phyloP scores from a whole-genome alignment of 2,329 filamentous ascomycete species.

The Fusarium tjaetaba region DNA sequence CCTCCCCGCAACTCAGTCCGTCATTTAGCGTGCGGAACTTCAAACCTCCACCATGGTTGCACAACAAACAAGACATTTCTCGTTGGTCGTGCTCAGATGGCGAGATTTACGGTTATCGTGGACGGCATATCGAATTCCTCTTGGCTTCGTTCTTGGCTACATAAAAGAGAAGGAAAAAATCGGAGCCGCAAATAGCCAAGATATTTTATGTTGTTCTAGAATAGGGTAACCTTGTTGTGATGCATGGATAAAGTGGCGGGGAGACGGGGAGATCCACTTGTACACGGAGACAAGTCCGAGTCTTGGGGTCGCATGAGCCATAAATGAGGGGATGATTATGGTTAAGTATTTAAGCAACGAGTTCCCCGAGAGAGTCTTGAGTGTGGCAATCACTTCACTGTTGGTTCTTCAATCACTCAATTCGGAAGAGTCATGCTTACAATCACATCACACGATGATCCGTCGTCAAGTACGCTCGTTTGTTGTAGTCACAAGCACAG shows the following conservation, averaged over 20 bases:
- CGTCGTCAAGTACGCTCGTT: not conserved
- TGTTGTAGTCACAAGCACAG: not conserved
- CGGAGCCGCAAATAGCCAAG: not conserved
- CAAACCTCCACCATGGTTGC: rapidly evolving
- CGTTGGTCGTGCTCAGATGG: not conserved
- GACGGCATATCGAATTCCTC: not conserved
- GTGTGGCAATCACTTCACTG: not conserved
- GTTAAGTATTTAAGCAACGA: not conserved
- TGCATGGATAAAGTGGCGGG: not conserved
- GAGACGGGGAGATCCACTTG: not conserved
- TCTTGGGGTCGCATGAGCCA: not conserved
- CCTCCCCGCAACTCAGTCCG: not conserved
- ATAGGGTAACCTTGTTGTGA: not conserved
- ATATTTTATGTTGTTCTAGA: not conserved
- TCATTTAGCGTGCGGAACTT: not conserved
- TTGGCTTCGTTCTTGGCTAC: not conserved
- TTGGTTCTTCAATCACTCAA: not conserved
- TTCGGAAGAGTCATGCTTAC: not conserved
- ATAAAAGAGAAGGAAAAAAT: not conserved
- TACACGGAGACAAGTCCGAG: not conserved
- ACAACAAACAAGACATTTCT: not conserved
- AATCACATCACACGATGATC: not conserved
- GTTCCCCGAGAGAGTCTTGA: not conserved
- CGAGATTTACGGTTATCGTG: not conserved
- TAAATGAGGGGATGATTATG: not conserved